Evolutionary conservation across 2,329 filamentous ascomycete species (phyloP).

Genomic region (Exserohilum rostratum): DNA sequence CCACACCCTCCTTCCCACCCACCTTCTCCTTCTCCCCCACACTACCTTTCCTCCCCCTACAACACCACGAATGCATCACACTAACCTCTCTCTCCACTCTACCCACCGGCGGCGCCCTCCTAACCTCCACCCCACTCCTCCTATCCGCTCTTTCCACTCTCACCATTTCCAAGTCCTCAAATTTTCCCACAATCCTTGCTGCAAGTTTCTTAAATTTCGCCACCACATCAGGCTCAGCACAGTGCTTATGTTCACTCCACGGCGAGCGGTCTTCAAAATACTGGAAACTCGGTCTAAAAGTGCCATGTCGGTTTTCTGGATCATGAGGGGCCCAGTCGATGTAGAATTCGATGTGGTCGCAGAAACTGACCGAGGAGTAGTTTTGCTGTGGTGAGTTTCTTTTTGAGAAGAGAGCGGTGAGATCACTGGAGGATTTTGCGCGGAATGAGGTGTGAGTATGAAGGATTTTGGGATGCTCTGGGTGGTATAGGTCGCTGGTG

Average conservation of each 20-base stretch:
- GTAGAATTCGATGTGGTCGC: constrained; percentile 6
- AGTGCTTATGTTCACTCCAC: not conserved
- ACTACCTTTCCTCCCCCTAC: not conserved
- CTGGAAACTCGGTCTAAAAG: constrained; percentile 1
- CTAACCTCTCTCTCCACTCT: constrained; percentile 5
- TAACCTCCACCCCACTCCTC: not conserved
- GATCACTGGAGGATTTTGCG: not conserved
- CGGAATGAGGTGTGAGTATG: not conserved
- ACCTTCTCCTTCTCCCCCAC: constrained; percentile 2
- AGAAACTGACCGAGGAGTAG: constrained; percentile 3
- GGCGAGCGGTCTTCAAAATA: not conserved
- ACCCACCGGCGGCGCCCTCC: not conserved
- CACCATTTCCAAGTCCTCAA: constrained; percentile 1
- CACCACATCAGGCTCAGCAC: not conserved
- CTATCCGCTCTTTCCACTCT: not conserved
- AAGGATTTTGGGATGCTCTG: not conserved
- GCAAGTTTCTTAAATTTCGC: not conserved
- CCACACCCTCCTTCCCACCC: not conserved
- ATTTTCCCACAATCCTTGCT: not conserved
- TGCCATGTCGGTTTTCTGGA: constrained; percentile 9
- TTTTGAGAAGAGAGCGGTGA: not conserved
- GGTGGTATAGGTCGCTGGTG: not conserved
- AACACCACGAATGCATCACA: constrained; percentile 5
- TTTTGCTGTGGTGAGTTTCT: not conserved
- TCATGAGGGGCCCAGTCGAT: constrained; percentile 9